These are phyloP conservation scores for Pleurozium schreberi DNA, from an alignment of 225 moss, liverwort and hornwort genomes.

Conservation along the genomic window DNA sequence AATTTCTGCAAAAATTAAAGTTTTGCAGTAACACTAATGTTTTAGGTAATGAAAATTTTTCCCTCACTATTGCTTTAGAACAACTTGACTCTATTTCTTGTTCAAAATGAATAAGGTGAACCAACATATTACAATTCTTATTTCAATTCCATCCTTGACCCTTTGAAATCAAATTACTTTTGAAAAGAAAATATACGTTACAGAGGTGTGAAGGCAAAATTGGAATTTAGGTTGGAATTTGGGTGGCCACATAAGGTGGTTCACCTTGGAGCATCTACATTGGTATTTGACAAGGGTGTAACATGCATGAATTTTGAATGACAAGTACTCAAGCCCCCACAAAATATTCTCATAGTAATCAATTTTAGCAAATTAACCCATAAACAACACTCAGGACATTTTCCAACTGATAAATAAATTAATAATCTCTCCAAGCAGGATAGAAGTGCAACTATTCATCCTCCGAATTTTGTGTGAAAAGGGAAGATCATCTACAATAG, in stretches of 20 bases:
- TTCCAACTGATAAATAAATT: too few species aligned
- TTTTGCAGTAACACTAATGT: too few species aligned
- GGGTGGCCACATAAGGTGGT: background rate
- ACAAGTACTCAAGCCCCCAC: fast-evolving
- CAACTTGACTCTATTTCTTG: background rate
- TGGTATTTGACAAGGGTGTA: fast-evolving
- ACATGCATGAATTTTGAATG: fast-evolving
- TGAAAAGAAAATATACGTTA: background rate
- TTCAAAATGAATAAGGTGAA: background rate
- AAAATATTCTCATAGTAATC: background rate
- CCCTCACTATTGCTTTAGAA: background rate
- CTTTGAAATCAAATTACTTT: background rate
- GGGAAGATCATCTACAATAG: too few species aligned
- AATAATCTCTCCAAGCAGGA: too few species aligned
- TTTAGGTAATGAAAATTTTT: too few species aligned
- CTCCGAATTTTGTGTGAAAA: too few species aligned
- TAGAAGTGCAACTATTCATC: too few species aligned
- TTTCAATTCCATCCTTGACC: background rate
- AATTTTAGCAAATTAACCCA: background rate
- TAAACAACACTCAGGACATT: too few species aligned
- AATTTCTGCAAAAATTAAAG: background rate
- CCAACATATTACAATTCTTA: background rate
- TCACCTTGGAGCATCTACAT: background rate
- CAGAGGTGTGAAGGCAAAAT: fast-evolving
- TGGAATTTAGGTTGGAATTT: background rate